Percentiles rank a stretch among this genome's conserved stretches.
phyloP scores from a whole-genome alignment of 2,329 filamentous ascomycete species.

The Sordariomycetes sp. region DNA sequence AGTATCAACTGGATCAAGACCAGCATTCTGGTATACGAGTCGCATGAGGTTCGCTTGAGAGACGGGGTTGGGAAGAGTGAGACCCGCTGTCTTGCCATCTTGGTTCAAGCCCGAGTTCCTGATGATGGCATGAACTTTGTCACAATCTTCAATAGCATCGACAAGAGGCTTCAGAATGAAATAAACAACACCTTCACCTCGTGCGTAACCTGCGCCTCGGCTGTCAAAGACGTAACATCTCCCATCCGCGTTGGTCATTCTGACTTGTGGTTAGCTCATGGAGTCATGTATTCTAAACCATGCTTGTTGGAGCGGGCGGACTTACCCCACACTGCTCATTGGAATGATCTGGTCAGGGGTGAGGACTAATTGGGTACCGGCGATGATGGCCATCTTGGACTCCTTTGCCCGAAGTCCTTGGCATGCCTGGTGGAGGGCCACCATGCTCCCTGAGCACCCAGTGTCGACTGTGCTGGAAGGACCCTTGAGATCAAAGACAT shows the following conservation, averaged over 20 bases:
- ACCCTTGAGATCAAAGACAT: slow-evolving; percentile 40
- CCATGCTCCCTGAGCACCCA: slow-evolving; percentile 36
- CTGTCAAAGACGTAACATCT: slow-evolving; percentile 28
- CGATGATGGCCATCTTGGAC: slow-evolving; percentile 29
- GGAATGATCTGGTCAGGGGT: too few species aligned
- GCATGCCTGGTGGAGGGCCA: slow-evolving; percentile 34
- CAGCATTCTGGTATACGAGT: slow-evolving; percentile 17
- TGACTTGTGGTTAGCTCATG: too few species aligned
- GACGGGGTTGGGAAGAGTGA: slow-evolving; percentile 39
- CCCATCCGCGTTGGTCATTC: slow-evolving; percentile 32
- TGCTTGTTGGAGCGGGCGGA: too few species aligned
- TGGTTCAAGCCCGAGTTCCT: slow-evolving; percentile 35
- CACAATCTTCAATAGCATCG: slow-evolving; percentile 38
- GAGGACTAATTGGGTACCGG: slow-evolving; percentile 32
- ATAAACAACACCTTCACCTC: slow-evolving; percentile 44
- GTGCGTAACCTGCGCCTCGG: slow-evolving; percentile 35
- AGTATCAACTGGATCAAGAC: slow-evolving; percentile 15
- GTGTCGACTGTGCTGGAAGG: slow-evolving; percentile 38
- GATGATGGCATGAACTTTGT: slow-evolving; percentile 38
- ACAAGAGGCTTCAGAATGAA: slow-evolving; percentile 43
- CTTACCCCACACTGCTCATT: too few species aligned
- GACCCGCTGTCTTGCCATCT: slow-evolving; percentile 41
- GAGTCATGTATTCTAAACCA: too few species aligned
- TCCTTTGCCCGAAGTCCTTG: slow-evolving; percentile 34
- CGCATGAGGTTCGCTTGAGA: slow-evolving; percentile 29